Base-by-base conservation (phyloP, 495 filamentous ascomycete genomes). In the Xylaria bambusicola region DNA sequence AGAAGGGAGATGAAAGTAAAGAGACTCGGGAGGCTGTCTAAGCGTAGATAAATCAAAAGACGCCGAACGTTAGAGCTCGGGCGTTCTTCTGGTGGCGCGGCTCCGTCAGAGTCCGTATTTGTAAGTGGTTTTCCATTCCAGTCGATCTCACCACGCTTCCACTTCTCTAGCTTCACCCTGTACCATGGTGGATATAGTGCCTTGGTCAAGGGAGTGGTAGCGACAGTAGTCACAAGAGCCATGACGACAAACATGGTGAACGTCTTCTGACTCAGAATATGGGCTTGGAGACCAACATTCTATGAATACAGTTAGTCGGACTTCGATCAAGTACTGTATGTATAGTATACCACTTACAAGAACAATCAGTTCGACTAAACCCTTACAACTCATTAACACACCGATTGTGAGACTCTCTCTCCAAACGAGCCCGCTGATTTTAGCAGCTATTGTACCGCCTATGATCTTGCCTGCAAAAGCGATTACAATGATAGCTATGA, bases 241-340 rank as follows among this genome's bases (percentile, higher is more conserved):
- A 98, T 97, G 61, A 97, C 90, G n/a, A 98, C 94, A 54, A 98
- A 98, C 57, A 98, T 97, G 31, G 93, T 98, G 70, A 98, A 98
- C 0, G 94, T 97, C 26, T 86, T 83, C 23, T 82, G 81, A 49
- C 89, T 93, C 27, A 98, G 75, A 61, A 98, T 97, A 50, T 87
- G 86, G 21, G 94, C 94, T 82, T 96, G 89, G 15, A 94, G 81
- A 23, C 94, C 94, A 66, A 98, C 96, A 65, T 98, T 98, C 90
- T 95, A 57, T 1, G 31, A 40, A 31, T 21, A 45, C 0, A 15
- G 48, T 78, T 62, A 77, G 71, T 52, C 56, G 13, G 9, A 6
- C 38, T 36, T 3, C 15, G 15, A 15, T 36, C 21, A 40, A 2
- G 18, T 17, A 20, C n/a, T n/a, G n/a, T n/a, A n/a, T n/a, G 13